Percentiles rank a stretch among this genome's conserved stretches.
These are phyloP conservation scores for Sporisorium graminicola DNA, from an alignment of 1,284 basidiomycete genomes.

Conservation along the genomic window DNA sequence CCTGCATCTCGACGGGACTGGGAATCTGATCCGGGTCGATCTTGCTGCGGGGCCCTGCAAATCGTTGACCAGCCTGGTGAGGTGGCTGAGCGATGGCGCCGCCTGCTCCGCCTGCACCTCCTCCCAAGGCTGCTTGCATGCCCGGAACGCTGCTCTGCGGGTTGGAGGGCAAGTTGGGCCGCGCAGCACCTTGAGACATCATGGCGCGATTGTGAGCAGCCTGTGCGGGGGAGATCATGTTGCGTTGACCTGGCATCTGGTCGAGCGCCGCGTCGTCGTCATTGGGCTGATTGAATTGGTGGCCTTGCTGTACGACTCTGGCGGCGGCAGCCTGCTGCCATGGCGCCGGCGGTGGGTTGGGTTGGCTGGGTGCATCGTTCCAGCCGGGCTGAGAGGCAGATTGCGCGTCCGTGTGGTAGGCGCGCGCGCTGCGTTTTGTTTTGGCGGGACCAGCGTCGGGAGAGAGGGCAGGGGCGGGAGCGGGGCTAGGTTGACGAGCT, in stretches of 20 bases:
- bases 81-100: constrained; percentile 69
- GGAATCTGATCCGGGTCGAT: constrained; percentile 94
- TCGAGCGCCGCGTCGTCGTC: constrained; percentile 62
- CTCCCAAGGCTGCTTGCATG: constrained; percentile 40
- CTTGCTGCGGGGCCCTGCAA: constrained; percentile 77
- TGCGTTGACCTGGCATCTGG: constrained; percentile 66
- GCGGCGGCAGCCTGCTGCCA: constrained; percentile 66
- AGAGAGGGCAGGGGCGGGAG: constrained; percentile 20
- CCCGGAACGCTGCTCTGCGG: constrained; percentile 44
- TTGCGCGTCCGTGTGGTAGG: constrained; percentile 66
- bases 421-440: constrained; percentile 67
- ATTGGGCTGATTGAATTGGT: constrained; percentile 34
- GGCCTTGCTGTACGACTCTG: constrained; percentile 52
- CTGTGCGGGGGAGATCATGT: constrained; percentile 61
- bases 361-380: constrained; percentile 63
- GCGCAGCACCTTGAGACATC: constrained; percentile 37
- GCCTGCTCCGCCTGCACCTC: constrained; percentile 23
- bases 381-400: constrained; percentile 47
- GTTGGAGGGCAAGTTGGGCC: constrained; percentile 34
- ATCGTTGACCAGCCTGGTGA: constrained; percentile 70
- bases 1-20: constrained; percentile 85
- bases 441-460: constrained; percentile 51
- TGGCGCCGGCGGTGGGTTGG: constrained; percentile 54
- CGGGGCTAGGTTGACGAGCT: constrained; percentile 31
- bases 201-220: constrained; percentile 62